Conservation (phyloP, 345 rosid species). For the Eucalyptus polyanthemos region DNA sequence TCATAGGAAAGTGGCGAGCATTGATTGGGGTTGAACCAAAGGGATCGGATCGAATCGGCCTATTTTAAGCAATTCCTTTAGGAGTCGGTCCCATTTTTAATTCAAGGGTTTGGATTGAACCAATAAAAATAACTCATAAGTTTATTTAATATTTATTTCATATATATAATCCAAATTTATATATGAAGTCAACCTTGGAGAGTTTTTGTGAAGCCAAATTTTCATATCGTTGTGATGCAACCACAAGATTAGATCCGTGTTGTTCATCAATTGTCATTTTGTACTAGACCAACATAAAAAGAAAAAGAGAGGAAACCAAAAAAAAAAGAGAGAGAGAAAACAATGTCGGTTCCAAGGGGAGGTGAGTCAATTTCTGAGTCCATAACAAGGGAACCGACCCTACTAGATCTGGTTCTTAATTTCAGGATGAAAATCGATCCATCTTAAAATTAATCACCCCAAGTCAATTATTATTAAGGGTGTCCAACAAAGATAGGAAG, state of each 20-base stretch:
- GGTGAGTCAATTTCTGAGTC: background rate
- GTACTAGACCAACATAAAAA: background rate
- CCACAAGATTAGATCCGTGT: accelerated
- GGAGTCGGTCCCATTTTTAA: accelerated
- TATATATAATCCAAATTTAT: background rate
- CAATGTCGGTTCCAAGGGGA: background rate
- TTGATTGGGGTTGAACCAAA: background rate
- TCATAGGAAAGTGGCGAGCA: background rate
- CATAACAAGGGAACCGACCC: background rate
- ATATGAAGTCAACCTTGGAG: background rate
- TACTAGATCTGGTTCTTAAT: background rate
- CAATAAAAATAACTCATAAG: accelerated
- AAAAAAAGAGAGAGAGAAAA: background rate
- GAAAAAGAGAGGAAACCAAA: background rate
- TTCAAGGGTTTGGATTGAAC: accelerated
- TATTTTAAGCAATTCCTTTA: background rate
- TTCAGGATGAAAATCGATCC: background rate
- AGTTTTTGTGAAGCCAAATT: background rate
- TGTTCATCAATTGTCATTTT: background rate
- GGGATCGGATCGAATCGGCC: accelerated
- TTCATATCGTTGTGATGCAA: background rate
- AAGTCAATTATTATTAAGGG: accelerated
- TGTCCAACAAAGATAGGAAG: background rate
- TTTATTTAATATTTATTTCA: background rate
- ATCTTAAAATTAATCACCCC: background rate